These are phyloP conservation scores for Cryptococcus wingfieldii DNA, from an alignment of 1,284 basidiomycete genomes.

Conservation along the genomic window DNA sequence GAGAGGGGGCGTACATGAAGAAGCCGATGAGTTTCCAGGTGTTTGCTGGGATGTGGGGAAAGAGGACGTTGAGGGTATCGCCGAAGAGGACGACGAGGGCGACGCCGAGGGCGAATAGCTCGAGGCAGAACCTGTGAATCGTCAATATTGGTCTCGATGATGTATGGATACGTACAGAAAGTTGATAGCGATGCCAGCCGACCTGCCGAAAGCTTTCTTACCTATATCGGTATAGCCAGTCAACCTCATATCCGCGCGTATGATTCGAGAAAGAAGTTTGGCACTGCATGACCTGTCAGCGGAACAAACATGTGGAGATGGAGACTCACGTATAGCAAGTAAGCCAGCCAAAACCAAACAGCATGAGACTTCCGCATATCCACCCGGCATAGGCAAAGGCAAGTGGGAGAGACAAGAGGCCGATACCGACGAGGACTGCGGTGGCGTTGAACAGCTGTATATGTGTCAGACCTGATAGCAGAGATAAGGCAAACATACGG, in stretches of 20 bases:
- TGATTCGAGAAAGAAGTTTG: conserved; percentile 73
- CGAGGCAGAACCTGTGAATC: conserved; percentile 65
- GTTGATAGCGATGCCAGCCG: conserved; percentile 53
- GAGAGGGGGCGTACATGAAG: conserved; percentile 55
- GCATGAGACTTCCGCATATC: conserved; percentile 68
- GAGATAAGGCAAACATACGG: conserved; percentile 54
- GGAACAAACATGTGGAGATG: neutral
- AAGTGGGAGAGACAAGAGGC: conserved; percentile 81
- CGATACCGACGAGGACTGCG: conserved; percentile 80
- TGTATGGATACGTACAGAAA: conserved; percentile 27
- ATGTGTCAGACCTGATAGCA: conserved; percentile 17
- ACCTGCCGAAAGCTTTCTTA: conserved; percentile 74
- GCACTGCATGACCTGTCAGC: conserved; percentile 55
- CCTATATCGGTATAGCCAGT: conserved; percentile 86
- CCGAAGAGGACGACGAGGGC: conserved; percentile 79
- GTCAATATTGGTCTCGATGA: conserved; percentile 38
- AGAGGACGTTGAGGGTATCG: conserved; percentile 71
- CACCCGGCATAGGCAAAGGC: conserved; percentile 85
- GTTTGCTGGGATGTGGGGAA: conserved; percentile 63
- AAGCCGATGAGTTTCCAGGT: conserved; percentile 73
- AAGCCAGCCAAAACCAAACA: conserved; percentile 71
- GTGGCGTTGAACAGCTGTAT: conserved; percentile 83
- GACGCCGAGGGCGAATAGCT: conserved; percentile 74
- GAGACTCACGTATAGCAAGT: conserved; percentile 78
- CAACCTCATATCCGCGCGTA: conserved; percentile 64